phyloP scores from a whole-genome alignment of 805 yeast genomes.

The Ogataea ramenticola region DNA sequence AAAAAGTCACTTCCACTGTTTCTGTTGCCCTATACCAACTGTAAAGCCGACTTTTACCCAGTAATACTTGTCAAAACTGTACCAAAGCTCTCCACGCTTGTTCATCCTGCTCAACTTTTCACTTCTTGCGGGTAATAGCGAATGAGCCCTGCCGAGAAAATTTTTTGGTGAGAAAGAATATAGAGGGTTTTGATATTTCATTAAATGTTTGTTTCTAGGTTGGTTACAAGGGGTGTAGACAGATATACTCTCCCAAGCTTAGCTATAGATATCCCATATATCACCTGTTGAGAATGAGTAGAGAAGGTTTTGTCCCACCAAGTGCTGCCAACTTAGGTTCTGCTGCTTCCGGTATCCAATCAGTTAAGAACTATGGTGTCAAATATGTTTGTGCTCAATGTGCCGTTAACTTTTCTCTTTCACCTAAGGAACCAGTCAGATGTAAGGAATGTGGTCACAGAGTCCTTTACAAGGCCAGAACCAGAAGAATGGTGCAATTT shows the following conservation, averaged over 20 bases:
- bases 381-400: slow-evolving; percentile 96
- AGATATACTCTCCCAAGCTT: no score
- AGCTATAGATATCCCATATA: neutral
- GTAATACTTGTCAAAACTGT: no score
- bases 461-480: slow-evolving; percentile 93
- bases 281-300: slow-evolving; percentile 29
- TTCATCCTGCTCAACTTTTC: neutral
- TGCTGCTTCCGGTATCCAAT: slow-evolving; percentile 75
- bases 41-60: no score
- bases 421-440: slow-evolving; percentile 93
- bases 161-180: no score
- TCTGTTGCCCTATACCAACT: no score
- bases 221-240: no score
- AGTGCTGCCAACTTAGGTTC: slow-evolving; percentile 67
- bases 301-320: slow-evolving; percentile 87
- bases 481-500: slow-evolving; percentile 91
- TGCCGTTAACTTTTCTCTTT: slow-evolving; percentile 79
- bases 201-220: no score
- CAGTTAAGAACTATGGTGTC: slow-evolving; percentile 69
- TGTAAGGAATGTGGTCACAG: slow-evolving; percentile 99
- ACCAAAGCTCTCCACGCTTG: no score
- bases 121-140: no score
- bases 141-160: no score
- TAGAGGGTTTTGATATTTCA: no score
- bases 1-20: no score